phyloP scores from a whole-genome alignment of 1,139 yeast species.

The Blastobotrys buckinghamii region DNA sequence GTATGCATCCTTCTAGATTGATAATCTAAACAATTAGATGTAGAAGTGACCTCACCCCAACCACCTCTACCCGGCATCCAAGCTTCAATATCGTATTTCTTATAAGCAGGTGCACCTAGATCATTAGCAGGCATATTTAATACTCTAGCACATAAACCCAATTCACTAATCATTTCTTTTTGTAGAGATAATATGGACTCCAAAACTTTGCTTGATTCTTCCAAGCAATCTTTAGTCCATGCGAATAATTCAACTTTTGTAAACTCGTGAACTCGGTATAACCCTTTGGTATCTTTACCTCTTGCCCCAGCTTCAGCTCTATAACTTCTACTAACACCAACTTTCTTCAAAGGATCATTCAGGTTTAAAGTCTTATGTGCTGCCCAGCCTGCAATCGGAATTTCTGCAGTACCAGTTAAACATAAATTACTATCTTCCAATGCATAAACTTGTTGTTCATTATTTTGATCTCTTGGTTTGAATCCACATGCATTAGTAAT shows the following conservation, averaged over 20 bases:
- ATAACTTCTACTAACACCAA: conserved; percentile 81
- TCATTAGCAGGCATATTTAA: conserved; percentile 88
- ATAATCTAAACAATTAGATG: conserved; percentile 89
- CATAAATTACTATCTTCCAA: conserved; percentile 48
- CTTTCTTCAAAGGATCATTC: conserved; percentile 49
- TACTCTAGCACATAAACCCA: conserved; percentile 78
- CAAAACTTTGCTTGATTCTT: conserved; percentile 38
- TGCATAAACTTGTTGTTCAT: conserved; percentile 79
- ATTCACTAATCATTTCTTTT: conserved; percentile 50
- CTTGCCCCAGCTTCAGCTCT: conserved; percentile 98
- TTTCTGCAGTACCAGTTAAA: conserved; percentile 92
- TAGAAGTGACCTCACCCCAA: conserved; percentile 92
- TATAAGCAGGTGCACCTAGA: conserved; percentile 88
- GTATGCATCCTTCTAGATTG: conserved; percentile 83
- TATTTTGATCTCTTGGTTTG: conserved; percentile 84
- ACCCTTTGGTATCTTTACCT: conserved; percentile 87
- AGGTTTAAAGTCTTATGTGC: conserved; percentile 40
- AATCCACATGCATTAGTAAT: conserved; percentile 89
- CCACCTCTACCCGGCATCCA: conserved; percentile 97
- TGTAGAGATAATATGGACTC: conserved; percentile 63
- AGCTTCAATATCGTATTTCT: conserved; percentile 91
- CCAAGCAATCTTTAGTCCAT: conserved; percentile 48
- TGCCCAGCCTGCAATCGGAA: conserved; percentile 75
- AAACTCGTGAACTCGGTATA: conserved; percentile 94
- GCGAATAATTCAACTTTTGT: conserved; percentile 93